Evolutionary conservation across 2,329 filamentous ascomycete genomes (phyloP).

Genomic region (Lecanosticta acicola): DNA sequence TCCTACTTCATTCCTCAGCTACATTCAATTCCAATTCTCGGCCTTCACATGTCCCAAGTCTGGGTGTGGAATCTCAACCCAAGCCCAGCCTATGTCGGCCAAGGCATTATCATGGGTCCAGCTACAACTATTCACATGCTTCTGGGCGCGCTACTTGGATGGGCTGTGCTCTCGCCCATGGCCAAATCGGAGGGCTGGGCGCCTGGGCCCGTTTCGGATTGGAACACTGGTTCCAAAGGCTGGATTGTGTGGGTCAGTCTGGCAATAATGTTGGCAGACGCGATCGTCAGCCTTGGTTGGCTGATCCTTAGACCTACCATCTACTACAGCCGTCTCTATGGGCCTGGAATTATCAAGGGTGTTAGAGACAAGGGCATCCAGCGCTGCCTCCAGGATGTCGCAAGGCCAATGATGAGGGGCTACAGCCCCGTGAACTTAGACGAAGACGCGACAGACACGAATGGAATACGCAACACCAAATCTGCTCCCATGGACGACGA

Average conservation of each 20-base stretch:
- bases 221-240: constrained; percentile 89
- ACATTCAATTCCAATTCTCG: constrained; percentile 82
- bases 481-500: constrained; percentile 22
- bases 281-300: constrained; percentile 79
- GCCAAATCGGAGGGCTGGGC: constrained; percentile 86
- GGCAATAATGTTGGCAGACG: constrained; percentile 94
- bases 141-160: constrained; percentile 79
- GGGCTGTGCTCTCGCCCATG: constrained; percentile 83
- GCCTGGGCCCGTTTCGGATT: constrained; percentile 76
- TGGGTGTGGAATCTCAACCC: constrained; percentile 98
- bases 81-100: constrained; percentile 92
- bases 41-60: constrained; percentile 61
- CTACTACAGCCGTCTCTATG: constrained; percentile 39
- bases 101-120: constrained; percentile 97
- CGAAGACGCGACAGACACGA: constrained; percentile 8
- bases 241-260: constrained; percentile 98
- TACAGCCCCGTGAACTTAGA: constrained; percentile 36
- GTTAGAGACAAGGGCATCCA: constrained; percentile 27
- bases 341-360: constrained; percentile 29
- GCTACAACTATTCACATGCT: constrained; percentile 95
- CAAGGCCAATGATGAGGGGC: constrained; percentile 31
- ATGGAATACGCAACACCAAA: constrained; percentile 4
- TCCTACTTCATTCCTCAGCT: constrained; percentile 88
- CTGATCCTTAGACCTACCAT: constrained; percentile 62
- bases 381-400: constrained; percentile 31